Evolutionary conservation across 108 stramenopile species (phyloP).

Genomic region (Aurantiochytrium sp.): DNA sequence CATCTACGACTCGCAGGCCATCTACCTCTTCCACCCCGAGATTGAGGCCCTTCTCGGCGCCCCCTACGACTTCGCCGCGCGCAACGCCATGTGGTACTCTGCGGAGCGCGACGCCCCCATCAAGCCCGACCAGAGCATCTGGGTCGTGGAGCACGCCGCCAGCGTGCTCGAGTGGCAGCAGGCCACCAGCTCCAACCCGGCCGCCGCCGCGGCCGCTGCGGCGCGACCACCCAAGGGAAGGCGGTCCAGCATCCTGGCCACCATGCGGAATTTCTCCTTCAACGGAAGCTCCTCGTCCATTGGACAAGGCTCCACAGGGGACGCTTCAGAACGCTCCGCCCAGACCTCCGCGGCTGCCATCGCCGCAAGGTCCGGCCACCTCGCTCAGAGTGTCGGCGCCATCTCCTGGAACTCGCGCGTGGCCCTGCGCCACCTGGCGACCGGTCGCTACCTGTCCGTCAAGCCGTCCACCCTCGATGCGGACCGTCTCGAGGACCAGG

Average conservation of each 20-base stretch:
- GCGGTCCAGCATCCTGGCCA: background rate
- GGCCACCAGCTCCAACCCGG: background rate
- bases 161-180: background rate
- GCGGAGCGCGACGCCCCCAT: background rate
- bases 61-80: background rate
- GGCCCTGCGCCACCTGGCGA: background rate
- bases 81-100: background rate
- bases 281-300: background rate
- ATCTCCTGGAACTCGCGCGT: background rate
- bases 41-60: background rate
- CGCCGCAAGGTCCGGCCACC: background rate
- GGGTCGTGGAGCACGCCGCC: background rate
- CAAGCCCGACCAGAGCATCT: background rate
- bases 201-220: background rate
- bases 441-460: constrained; percentile 3
- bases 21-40: constrained; percentile 1
- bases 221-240: background rate
- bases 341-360: background rate
- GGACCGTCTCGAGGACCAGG: background rate
- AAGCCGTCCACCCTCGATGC: background rate
- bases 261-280: background rate
- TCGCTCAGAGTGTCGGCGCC: background rate
- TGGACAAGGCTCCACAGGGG: background rate
- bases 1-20: constrained; percentile 8
- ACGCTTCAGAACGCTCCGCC: background rate